These are phyloP conservation scores for Myotisia sp. DNA, from an alignment of 2,329 filamentous ascomycete genomes.

Conservation along the genomic window DNA sequence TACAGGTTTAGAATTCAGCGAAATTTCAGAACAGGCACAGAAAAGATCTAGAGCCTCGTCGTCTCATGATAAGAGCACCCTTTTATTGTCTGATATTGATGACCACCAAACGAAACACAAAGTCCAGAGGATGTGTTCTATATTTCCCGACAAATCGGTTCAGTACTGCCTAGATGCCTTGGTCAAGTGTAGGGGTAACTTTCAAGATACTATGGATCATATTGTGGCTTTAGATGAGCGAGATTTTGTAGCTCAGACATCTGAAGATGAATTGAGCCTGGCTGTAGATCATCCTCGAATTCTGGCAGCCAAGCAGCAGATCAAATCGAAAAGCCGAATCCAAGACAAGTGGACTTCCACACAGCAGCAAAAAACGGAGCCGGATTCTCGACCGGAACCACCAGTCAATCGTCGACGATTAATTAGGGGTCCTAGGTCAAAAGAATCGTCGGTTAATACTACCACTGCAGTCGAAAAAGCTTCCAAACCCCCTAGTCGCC, in stretches of 20 bases:
- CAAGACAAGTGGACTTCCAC: conserved; percentile 44
- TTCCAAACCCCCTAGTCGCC: conserved; percentile 22
- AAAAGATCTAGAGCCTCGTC: conserved; percentile 1
- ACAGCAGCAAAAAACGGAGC: conserved; percentile 16
- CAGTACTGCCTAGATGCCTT: conserved; percentile 38
- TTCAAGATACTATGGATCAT: conserved; percentile 39
- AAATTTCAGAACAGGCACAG: not conserved
- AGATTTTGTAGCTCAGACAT: conserved; percentile 19
- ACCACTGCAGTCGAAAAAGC: not conserved
- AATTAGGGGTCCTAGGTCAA: conserved; percentile 22
- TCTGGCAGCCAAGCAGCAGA: conserved; percentile 35
- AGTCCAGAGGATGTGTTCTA: conserved; percentile 37
- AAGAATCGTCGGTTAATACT: not conserved
- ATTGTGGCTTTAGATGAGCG: conserved; percentile 30
- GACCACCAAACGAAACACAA: conserved; percentile 38
- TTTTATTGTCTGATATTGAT: conserved; percentile 36
- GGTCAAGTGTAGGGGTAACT: conserved; percentile 36
- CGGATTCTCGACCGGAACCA: conserved; percentile 9
- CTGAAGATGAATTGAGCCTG: conserved; percentile 28
- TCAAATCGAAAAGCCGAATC: conserved; percentile 43
- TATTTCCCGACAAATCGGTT: conserved; percentile 37
- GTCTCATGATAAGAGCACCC: conserved; percentile 18
- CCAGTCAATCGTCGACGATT: conserved; percentile 22
- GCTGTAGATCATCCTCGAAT: conserved; percentile 13
- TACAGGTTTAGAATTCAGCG: conserved; percentile 27